Conservation (phyloP, 1,139 yeast species). For the Suhomyces wounanorum region DNA sequence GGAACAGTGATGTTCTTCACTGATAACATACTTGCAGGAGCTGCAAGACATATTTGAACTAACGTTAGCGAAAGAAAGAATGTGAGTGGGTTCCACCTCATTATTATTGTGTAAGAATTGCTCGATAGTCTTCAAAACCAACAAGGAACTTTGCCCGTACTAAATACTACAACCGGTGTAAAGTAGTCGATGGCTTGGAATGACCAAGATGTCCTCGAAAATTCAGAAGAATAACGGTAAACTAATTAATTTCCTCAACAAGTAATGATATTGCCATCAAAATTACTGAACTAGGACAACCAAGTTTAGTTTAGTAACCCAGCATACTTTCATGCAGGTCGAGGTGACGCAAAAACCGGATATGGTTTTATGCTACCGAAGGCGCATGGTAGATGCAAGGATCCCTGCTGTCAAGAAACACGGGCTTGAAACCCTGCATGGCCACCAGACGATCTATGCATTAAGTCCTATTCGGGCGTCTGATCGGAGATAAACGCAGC, state of each 20-base stretch:
- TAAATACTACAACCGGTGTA: no score
- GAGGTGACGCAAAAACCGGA: not conserved
- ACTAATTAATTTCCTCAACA: not conserved
- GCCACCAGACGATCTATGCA: not conserved
- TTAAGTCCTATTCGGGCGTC: not conserved
- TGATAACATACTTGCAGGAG: slow-evolving; percentile 2
- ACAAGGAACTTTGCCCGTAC: no score
- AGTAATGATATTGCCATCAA: not conserved
- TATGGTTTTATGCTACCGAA: no score
- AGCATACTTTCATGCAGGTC: no score
- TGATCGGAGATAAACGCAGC: not conserved
- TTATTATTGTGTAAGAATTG: not conserved
- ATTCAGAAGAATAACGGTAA: no score
- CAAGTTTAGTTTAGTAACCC: not conserved
- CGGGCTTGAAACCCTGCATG: not conserved
- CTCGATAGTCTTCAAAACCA: no score
- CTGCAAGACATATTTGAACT: slow-evolving; percentile 1
- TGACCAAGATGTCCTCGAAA: no score
- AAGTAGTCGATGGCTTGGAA: no score
- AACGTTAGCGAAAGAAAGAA: not conserved
- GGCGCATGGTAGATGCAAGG: no score
- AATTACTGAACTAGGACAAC: not conserved
- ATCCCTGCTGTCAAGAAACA: not conserved
- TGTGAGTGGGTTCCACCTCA: not conserved
- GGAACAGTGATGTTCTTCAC: slow-evolving; percentile 3